These are phyloP conservation scores for Amanita pseudoporphyria DNA, from an alignment of 768 basidiomycete genomes.

Conservation along the genomic window DNA sequence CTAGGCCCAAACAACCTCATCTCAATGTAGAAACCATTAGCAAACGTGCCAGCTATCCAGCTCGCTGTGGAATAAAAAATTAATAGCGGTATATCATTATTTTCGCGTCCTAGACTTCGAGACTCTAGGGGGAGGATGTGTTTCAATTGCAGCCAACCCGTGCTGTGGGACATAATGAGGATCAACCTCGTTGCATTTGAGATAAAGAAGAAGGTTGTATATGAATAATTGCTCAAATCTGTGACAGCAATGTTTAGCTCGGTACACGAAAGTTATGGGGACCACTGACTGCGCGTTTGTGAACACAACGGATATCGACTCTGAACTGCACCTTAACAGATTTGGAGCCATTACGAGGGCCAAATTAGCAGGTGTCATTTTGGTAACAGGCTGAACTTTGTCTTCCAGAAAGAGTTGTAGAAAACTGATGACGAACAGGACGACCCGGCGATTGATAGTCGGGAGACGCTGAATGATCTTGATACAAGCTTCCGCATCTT, in stretches of 20 bases:
- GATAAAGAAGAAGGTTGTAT: slow-evolving; percentile 71
- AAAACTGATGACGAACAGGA: slow-evolving; percentile 86
- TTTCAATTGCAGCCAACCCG: slow-evolving; percentile 61
- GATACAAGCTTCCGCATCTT: slow-evolving; percentile 61
- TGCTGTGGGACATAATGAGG: slow-evolving; percentile 69
- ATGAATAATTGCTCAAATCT: slow-evolving; percentile 89
- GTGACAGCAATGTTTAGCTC: slow-evolving; percentile 8
- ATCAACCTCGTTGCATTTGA: slow-evolving; percentile 70
- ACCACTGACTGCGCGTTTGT: slow-evolving; percentile 79
- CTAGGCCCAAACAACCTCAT: slow-evolving; percentile 5
- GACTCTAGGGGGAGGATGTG: slow-evolving; percentile 32
- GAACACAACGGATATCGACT: slow-evolving; percentile 83
- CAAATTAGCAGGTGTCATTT: slow-evolving; percentile 86
- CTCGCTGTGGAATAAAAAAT: neutral
- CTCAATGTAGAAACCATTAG: slow-evolving; percentile 7
- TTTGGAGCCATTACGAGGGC: slow-evolving; percentile 93
- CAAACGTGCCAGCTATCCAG: slow-evolving; percentile 3
- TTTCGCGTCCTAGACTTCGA: slow-evolving; percentile 48
- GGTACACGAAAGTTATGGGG: neutral
- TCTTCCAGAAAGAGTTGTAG: slow-evolving; percentile 82
- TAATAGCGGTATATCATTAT: slow-evolving; percentile 9
- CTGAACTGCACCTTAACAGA: slow-evolving; percentile 75
- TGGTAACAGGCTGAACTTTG: slow-evolving; percentile 59
- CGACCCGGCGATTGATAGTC: slow-evolving; percentile 76
- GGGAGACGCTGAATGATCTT: slow-evolving; percentile 71